Evolutionary conservation across 306 rosid species (phyloP), one percentile per base, ranked within the genome.

Genomic region (Albizia julibrissin): DNA sequence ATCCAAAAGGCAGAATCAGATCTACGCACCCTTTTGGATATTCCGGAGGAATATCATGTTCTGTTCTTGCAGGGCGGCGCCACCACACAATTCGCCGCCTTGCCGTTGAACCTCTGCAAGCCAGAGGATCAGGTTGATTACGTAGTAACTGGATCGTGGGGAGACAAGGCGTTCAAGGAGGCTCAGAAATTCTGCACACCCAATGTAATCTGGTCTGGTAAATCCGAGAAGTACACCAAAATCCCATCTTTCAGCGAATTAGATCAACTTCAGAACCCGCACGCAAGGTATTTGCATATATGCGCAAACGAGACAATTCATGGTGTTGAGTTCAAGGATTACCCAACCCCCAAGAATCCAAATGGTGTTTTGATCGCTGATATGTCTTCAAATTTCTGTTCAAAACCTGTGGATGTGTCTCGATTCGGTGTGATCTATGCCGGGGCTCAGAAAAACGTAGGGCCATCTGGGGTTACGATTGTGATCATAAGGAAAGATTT

Each of bases 21-120:
- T 81, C 97, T 95, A 42, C 93, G 99, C 6, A 24, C 92, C 80
- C 98, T 95, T 66, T 52, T 95, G 59, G 79, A 81, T 10, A 87
- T 95, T 33, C 87, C 96, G 1, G 6, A 81, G 12, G 96, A 95
- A 11, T 95, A 91, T 59, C 87, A 90, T 37, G 96, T 95, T 49
- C 78, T 95, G 56, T 95, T 95, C 87, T 93, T 95, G 81, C 99
- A 95, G 67, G 97, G 99, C 13, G 99, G 98, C 80, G 98, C 99
- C 88, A 95, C 99, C 90, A 85, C 97, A 24, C 98, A 88, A 77
- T 95, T 95, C 84, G 94, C 98, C 94, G 66, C n/a, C 31, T 27
- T 95, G 42, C 98, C 99, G 6, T 58, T 95, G 33, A 95, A 95
- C 75, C 84, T 95, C 65, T 88, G 93, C 82, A 31, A 21, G 0